phyloP scores from a whole-genome alignment of 208 protist species.

The Entamoeba moshkovskii region DNA sequence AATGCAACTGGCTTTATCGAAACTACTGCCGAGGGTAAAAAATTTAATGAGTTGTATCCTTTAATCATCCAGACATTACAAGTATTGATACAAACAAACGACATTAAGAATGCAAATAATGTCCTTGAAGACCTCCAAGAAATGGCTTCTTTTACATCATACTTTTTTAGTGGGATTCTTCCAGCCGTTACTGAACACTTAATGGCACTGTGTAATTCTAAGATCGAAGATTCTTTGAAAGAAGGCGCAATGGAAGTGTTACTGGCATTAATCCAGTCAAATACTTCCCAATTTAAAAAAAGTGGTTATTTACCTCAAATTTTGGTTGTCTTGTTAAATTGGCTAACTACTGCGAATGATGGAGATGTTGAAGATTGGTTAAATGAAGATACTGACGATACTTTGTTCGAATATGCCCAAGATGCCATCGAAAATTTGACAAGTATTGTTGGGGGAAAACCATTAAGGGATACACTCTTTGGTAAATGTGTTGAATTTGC shows the following conservation, averaged over 20 bases:
- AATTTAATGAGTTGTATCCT: not conserved
- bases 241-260: not conserved
- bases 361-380: not conserved
- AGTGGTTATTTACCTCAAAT: not conserved
- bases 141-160: not conserved
- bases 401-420: not conserved
- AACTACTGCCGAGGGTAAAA: not conserved
- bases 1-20: not conserved
- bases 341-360: not conserved
- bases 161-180: not conserved
- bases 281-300: not conserved
- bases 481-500: not conserved
- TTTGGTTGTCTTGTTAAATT: not conserved
- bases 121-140: not conserved
- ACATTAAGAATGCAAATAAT: not conserved
- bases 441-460: not conserved
- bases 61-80: not conserved
- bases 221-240: not conserved
- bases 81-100: not conserved
- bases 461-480: not conserved
- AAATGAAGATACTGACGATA: not conserved
- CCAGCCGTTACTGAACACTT: not conserved
- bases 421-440: not conserved
- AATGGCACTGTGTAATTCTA: not conserved
- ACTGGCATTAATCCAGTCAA: not conserved